Evolutionary conservation across 805 yeast species (phyloP).

Genomic region (Pichia ethanolica): DNA sequence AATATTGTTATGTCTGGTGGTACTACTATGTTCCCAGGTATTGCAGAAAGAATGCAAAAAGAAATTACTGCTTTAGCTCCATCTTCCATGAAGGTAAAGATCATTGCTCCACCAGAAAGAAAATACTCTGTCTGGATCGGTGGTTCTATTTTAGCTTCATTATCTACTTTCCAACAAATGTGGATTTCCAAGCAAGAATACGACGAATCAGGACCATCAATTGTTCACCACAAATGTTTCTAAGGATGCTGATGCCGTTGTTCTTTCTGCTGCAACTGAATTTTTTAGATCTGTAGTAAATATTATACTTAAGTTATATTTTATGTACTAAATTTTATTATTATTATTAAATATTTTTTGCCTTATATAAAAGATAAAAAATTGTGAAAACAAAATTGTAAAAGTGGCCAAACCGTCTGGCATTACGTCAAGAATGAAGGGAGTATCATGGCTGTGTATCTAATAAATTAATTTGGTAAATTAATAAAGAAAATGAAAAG

Average conservation of each 20-base stretch:
- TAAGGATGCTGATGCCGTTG: slow-evolving; percentile 29
- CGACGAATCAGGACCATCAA: slow-evolving; percentile 99
- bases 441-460: neutral
- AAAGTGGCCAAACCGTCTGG: too few species aligned
- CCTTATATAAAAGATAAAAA: too few species aligned
- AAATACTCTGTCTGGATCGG: slow-evolving; percentile 99
- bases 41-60: slow-evolving; percentile 99
- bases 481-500: neutral
- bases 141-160: slow-evolving; percentile 98
- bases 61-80: slow-evolving; percentile 99
- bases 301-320: slow-evolving; percentile 1
- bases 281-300: slow-evolving; percentile 2
- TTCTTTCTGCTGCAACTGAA: neutral
- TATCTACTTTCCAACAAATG: slow-evolving; percentile 99
- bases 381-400: too few species aligned
- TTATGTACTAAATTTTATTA: slow-evolving; percentile 3
- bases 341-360: slow-evolving; percentile 1
- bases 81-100: slow-evolving; percentile 99
- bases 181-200: slow-evolving; percentile 99
- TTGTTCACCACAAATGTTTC: slow-evolving; percentile 95
- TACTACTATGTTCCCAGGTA: slow-evolving; percentile 99
- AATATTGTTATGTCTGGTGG: slow-evolving; percentile 99
- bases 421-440: too few species aligned
- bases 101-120: slow-evolving; percentile 98
- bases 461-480: too few species aligned